Conservation (phyloP, 768 basidiomycete species). For the Termitomyces sp. region DNA sequence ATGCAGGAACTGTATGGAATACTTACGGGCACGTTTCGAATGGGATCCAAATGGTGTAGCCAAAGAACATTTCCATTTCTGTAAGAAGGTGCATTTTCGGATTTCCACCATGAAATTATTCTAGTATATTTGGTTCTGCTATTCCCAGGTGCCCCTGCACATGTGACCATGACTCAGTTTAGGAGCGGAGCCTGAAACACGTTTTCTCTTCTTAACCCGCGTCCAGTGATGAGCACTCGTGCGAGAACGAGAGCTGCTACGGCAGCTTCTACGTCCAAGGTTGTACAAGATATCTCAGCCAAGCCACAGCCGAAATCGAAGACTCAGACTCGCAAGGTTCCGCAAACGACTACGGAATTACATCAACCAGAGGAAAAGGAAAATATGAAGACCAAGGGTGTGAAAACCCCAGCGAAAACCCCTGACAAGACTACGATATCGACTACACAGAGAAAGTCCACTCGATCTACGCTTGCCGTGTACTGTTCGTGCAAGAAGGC, state of each 20-base stretch:
- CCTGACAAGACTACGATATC: slow-evolving; percentile 5
- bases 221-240: slow-evolving; percentile 40
- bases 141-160: neutral
- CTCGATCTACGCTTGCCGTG: slow-evolving; percentile 18
- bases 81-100: too few species aligned
- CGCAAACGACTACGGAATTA: slow-evolving; percentile 12
- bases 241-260: slow-evolving; percentile 38
- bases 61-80: too few species aligned
- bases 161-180: slow-evolving; percentile 15
- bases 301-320: slow-evolving; percentile 16
- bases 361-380: slow-evolving; percentile 26
- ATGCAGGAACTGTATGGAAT: too few species aligned
- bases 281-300: slow-evolving; percentile 8
- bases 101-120: too few species aligned
- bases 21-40: too few species aligned
- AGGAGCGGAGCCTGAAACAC: slow-evolving; percentile 16
- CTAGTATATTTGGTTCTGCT: slow-evolving; percentile 2
- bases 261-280: slow-evolving; percentile 20
- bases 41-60: too few species aligned
- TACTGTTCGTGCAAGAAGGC: slow-evolving; percentile 65
- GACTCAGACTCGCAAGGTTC: slow-evolving; percentile 15
- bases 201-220: slow-evolving; percentile 9
- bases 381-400: slow-evolving; percentile 21
- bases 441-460: slow-evolving; percentile 3
- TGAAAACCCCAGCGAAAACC: slow-evolving; percentile 14